Base-by-base conservation (phyloP, 306 rosid species). In the Corylus heterophylla region DNA sequence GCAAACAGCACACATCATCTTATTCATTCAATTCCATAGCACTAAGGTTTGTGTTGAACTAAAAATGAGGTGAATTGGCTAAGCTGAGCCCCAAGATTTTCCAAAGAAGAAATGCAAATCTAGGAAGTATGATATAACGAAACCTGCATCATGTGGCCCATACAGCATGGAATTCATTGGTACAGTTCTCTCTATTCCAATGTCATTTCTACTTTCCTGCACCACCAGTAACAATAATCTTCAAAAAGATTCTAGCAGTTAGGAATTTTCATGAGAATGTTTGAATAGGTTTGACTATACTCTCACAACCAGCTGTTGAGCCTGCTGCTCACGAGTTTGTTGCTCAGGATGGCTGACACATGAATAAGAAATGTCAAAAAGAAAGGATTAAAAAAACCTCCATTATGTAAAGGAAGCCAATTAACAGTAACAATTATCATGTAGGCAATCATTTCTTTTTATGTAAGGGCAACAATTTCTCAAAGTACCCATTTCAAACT, bases 141-240 rank as follows among this genome's bases (percentile, higher is more conserved):
- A 76, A 89, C 91, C 85, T 83, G 80, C 78, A 81, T 73, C 78
- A 45, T 13, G 81, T 67, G 72, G 69, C 61, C 78, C 54, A 72
- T 51, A 83, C 74, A 8, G 69, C 20, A 16, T 22, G 49, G 84
- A 69, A 54, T 47, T 80, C 61, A 14, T 62, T 18, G 49, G 66
- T 69, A 52, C 67, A 55, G 74, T 47, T 62, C 71, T 55, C 59
- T 58, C 81, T 12, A 73, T 44, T 76, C 58, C 54, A 76, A 85
- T 75, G 76, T 63, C 79, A 61, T 66, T 52, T 79, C 45, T 80
- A 64, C n/a, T 74, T 9, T 67, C 84, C 88, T 88, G 89, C 72
- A 81, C 27, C 54, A 55, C 48, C 69, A 69, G 50, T 29, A 76
- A 78, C 69, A 55, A 39, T 77, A 45, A 79, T 54, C 17, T 76